Evolutionary conservation across 2,329 filamentous ascomycete species (phyloP).

Genomic region (Rhinocladiella similis): DNA sequence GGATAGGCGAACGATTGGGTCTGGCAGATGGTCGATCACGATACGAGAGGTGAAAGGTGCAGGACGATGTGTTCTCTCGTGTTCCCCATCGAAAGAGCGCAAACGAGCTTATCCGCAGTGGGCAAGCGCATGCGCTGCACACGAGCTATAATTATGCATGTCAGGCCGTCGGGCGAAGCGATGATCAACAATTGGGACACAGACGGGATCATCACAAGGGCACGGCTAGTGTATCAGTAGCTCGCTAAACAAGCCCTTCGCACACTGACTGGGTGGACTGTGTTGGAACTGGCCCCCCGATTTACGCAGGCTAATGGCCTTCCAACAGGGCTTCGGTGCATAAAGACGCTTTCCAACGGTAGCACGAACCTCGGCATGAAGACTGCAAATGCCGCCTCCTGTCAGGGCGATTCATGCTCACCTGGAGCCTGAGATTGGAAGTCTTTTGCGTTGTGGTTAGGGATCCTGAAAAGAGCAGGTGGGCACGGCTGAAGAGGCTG

Average conservation of each 20-base stretch:
- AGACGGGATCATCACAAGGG: conserved; percentile 4
- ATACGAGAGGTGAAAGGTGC: background rate
- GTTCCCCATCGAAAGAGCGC: background rate
- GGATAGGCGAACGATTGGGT: background rate
- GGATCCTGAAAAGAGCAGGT: background rate
- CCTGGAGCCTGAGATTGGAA: background rate
- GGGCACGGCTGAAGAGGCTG: background rate
- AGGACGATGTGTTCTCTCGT: background rate
- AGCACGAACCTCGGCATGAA: background rate
- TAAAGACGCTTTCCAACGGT: conserved; percentile 1
- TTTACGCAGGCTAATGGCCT: background rate
- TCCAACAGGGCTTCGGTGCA: conserved; percentile 17
- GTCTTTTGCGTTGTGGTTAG: background rate
- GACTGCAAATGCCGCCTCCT: background rate
- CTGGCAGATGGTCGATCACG: background rate
- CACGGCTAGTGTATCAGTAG: too few species aligned
- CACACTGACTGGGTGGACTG: background rate
- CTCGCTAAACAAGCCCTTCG: too few species aligned
- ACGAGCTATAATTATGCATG: conserved; percentile 20
- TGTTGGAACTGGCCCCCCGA: background rate
- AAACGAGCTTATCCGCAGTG: conserved; percentile 5
- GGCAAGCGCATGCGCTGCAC: conserved; percentile 19
- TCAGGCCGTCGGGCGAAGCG: conserved; percentile 19
- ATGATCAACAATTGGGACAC: conserved; percentile 23
- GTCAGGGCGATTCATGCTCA: background rate